phyloP scores from a whole-genome alignment of 2,329 filamentous ascomycete genomes.

The Akanthomyces muscarius region DNA sequence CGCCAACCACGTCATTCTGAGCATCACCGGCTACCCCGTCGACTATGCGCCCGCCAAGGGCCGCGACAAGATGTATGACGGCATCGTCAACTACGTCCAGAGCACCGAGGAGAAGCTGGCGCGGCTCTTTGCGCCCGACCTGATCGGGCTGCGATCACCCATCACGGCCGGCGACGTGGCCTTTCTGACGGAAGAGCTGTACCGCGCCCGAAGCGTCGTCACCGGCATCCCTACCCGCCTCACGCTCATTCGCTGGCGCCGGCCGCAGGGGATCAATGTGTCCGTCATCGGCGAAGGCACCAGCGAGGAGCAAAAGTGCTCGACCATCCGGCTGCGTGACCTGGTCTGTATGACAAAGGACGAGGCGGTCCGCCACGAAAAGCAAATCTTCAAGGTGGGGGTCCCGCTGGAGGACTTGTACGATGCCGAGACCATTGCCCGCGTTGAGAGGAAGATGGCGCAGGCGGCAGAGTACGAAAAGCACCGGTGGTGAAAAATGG shows the following conservation, averaged over 20 bases:
- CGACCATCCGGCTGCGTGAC: conserved; percentile 64
- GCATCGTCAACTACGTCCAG: conserved; percentile 71
- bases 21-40: conserved; percentile 75
- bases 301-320: conserved; percentile 71
- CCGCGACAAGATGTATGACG: conserved; percentile 88
- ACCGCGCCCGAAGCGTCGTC: conserved; percentile 73
- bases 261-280: conserved; percentile 56
- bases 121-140: conserved; percentile 33
- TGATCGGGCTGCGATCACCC: conserved; percentile 71
- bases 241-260: conserved; percentile 75
- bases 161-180: conserved; percentile 76
- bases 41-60: conserved; percentile 79
- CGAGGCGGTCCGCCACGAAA: conserved; percentile 76
- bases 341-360: conserved; percentile 93
- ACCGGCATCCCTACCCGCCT: conserved; percentile 78
- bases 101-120: conserved; percentile 74
- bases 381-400: conserved; percentile 67
- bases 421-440: conserved; percentile 59
- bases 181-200: conserved; percentile 88
- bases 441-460: conserved; percentile 61
- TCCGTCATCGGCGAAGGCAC: conserved; percentile 58
- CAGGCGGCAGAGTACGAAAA: conserved; percentile 63
- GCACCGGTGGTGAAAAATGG: conserved; percentile 34
- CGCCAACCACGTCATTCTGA: conserved; percentile 88
- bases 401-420: conserved; percentile 72